These are phyloP conservation scores for Pseudomicrostroma phylloplanum DNA, from an alignment of 1,284 basidiomycete genomes.

Conservation along the genomic window DNA sequence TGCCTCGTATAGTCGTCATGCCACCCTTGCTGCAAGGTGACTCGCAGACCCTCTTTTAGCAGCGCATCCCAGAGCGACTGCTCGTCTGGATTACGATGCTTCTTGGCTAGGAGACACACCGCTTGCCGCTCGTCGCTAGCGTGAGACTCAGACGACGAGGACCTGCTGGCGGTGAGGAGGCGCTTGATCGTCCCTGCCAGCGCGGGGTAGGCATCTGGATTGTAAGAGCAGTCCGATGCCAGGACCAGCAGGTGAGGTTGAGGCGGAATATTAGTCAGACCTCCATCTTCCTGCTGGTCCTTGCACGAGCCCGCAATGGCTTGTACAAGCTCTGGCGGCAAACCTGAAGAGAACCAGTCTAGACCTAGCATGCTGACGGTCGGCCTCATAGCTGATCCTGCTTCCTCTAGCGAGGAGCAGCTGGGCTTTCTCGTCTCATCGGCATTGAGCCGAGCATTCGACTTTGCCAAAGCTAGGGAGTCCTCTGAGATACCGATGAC, in stretches of 20 bases:
- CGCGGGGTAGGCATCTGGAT: constrained; percentile 12
- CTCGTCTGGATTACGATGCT: constrained; percentile 18
- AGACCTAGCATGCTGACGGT: not conserved
- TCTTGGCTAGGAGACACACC: constrained; percentile 13
- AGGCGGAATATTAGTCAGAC: not conserved
- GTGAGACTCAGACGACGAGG: not conserved
- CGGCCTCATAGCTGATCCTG: too few species aligned
- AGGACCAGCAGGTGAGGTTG: constrained; percentile 9
- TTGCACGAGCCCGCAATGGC: not conserved
- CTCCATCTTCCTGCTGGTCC: not conserved
- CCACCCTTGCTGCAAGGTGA: too few species aligned
- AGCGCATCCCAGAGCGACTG: constrained; percentile 8
- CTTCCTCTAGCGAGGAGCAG: too few species aligned
- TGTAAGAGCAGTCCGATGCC: constrained; percentile 21
- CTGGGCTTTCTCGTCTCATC: too few species aligned
- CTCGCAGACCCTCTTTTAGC: not conserved
- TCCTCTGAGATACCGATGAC: too few species aligned
- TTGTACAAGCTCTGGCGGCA: not conserved
- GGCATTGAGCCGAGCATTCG: too few species aligned
- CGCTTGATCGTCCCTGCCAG: not conserved
- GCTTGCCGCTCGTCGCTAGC: too few species aligned
- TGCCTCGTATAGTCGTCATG: too few species aligned
- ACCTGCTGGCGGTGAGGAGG: not conserved
- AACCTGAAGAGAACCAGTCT: not conserved
- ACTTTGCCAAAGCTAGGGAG: too few species aligned